Base-by-base conservation (phyloP, 148 eudicot species). In the Arctostaphylos glauca region DNA sequence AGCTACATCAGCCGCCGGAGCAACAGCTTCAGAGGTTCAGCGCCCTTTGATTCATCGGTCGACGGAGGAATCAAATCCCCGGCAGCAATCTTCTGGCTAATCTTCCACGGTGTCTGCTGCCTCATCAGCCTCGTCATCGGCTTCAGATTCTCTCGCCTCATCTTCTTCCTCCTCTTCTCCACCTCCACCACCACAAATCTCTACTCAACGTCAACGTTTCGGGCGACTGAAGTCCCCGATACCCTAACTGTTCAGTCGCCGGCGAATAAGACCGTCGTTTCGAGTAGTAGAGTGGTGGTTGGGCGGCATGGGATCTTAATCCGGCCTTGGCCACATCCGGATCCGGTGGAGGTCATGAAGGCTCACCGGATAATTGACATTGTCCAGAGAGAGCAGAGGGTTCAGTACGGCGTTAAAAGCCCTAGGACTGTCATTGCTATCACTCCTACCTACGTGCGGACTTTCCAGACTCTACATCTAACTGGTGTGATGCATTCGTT, bases 321-420 rank as follows among this genome's bases (percentile, higher is more conserved):
- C 79, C 87, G 98, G 78, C 99, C 98, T 10, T 96, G 99, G 99
- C 99, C 99, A 21, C 99, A 96, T 86, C 99, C 99, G 82, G 88
- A 94, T 81, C 92, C 95, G 77, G 87, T 80, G 38, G 98, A 96
- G 90, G 98, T 96, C 53, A 88, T 92, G 91, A 83, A 90, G 83
- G 98, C 99, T 12, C 98, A 96, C 62, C 79, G 84, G 92, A 92
- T 96, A 75, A 84, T 96, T 14, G 93, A 94, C 81, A 80, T 92
- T 78, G 98, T 96, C 55, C 99, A 96, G 88, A 88, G 78, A 76
- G 98, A 96, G 89, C 99, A 96, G 92, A 93, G 91, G 89, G 19
- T 87, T 75, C 95, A 90, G 84, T 94, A 92, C 76, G 99, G 99
- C 56, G 91, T 93, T 43, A 96, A 93, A 84, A 90, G 83, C 41